These are phyloP conservation scores for Talaromyces trachyspermus DNA, from an alignment of 495 filamentous ascomycete species.

Conservation along the genomic window DNA sequence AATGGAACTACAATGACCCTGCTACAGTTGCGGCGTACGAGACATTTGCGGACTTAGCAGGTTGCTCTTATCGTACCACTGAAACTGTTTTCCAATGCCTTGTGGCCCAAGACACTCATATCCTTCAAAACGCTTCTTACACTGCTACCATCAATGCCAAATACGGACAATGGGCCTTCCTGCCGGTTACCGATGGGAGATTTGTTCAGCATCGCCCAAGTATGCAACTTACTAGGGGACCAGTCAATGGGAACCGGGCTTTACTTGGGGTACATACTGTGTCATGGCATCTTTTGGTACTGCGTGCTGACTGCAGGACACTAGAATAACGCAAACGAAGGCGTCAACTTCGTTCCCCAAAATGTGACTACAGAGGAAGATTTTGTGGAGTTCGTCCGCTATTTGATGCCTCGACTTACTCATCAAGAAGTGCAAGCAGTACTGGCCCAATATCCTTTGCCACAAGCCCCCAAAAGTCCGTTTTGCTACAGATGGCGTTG, in stretches of 20 bases:
- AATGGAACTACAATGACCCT: constrained; percentile 42
- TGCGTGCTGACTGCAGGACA: background rate
- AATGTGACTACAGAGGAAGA: constrained; percentile 38
- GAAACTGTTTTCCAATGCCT: constrained; percentile 48
- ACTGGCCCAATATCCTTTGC: constrained; percentile 36
- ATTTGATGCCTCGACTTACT: constrained; percentile 44
- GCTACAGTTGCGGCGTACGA: constrained; percentile 48
- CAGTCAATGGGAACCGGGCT: constrained; percentile 45
- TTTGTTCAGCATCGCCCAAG: constrained; percentile 48
- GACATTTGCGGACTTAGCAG: constrained; percentile 44
- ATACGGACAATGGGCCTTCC: constrained; percentile 49
- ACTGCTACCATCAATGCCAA: constrained; percentile 37
- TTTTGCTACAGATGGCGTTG: constrained; percentile 41
- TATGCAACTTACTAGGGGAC: constrained; percentile 40
- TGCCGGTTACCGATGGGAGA: constrained; percentile 55
- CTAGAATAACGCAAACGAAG: constrained; percentile 49
- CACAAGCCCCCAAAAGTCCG: constrained; percentile 15
- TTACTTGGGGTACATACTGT: constrained; percentile 35
- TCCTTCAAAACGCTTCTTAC: constrained; percentile 50
- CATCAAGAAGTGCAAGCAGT: constrained; percentile 35
- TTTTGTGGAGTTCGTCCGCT: constrained; percentile 36
- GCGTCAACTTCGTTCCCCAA: constrained; percentile 42
- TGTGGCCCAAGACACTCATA: constrained; percentile 36
- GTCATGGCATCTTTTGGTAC: background rate
- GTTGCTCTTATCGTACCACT: constrained; percentile 33